Base-by-base conservation (phyloP, 176 grass and related monocot species). In the Puccinellia tenuiflora region DNA sequence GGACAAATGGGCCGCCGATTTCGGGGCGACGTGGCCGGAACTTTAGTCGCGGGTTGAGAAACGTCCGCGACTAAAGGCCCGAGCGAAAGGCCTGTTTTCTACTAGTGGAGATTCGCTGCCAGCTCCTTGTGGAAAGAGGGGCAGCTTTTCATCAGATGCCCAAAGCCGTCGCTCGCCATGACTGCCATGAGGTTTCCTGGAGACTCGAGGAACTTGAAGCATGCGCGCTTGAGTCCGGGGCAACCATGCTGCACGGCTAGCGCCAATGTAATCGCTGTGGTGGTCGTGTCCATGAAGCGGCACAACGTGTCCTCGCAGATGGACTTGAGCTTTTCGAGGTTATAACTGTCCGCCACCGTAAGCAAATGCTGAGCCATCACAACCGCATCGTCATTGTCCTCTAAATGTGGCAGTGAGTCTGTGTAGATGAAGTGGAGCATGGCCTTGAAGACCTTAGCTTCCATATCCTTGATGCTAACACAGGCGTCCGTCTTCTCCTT, bases 371-470 rank as follows among this genome's bases (percentile, higher is more conserved):
- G 82, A 66, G 83, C 40, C 79, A 81, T 83, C 67, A 38, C 71
- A 39, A 72, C 33, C 11, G 13, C 7, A 65, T 79, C 67, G 9
- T 79, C 38, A 10, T 6, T 22, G 7, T 70, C 66, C 61, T 86
- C 72, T 39, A 63, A 31, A 20, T 83, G 78, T 26, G 79, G 79
- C 31, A 86, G 43, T 5, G 78, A 77, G 48, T 90, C 88, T 2
- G 70, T 86, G 75, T 86, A 90, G 52, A 90, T 86, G 60, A 90
- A 90, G 82, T 83, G 73, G 14, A 90, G 79, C 31, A 86, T 18
- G 20, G 48, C 62, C 54, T 90, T 68, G 51, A 90, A 90, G 21
- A 73, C 31, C 5, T 26, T 8, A 0, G 77, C 53, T 62, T 81
- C 84, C 51, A 79, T 64, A 63, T 86, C 84, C 14, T 75, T 6